A percentile compares a stretch with the other conserved stretches of the same genome.
These are phyloP conservation scores for Pseudogymnoascus verrucosus DNA, from an alignment of 2,329 filamentous ascomycete species.

Conservation along the genomic window DNA sequence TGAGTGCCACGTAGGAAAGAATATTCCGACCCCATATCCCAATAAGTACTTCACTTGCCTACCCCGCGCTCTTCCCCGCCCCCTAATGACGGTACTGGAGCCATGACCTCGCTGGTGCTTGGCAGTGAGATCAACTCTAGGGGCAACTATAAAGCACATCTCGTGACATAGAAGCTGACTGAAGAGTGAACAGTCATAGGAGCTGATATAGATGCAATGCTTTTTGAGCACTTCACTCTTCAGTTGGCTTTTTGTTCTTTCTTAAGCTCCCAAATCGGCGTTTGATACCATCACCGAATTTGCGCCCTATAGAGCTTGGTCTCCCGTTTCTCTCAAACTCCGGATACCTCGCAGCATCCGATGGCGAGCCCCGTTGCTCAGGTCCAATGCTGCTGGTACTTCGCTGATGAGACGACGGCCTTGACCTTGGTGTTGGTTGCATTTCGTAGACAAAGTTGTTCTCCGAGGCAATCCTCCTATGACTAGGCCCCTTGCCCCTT, in stretches of 20 bases:
- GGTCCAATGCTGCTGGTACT: slow-evolving; percentile 36
- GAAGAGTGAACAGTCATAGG: neutral
- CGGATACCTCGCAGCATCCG: slow-evolving; percentile 6
- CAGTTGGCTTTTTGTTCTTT: slow-evolving; percentile 32
- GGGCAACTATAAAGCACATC: neutral
- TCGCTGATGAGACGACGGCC: slow-evolving; percentile 31
- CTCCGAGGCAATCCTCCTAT: slow-evolving; percentile 21
- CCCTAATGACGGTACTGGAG: neutral
- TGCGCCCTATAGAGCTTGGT: slow-evolving; percentile 32
- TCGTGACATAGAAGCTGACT: neutral
- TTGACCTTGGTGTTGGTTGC: slow-evolving; percentile 29
- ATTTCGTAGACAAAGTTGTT: slow-evolving; percentile 41
- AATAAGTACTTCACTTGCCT: neutral
- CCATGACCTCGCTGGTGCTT: neutral
- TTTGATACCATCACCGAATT: slow-evolving; percentile 43
- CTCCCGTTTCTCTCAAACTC: slow-evolving; percentile 16
- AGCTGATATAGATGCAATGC: neutral
- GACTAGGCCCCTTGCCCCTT: slow-evolving; percentile 39
- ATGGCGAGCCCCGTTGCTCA: neutral
- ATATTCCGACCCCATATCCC: neutral
- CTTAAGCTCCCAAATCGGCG: slow-evolving; percentile 46
- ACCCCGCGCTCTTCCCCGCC: neutral
- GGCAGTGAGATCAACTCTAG: neutral
- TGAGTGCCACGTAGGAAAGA: slow-evolving; percentile 2
- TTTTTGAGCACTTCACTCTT: neutral